Base-by-base conservation (phyloP, 805 yeast genomes). In the Candida railenensis region DNA sequence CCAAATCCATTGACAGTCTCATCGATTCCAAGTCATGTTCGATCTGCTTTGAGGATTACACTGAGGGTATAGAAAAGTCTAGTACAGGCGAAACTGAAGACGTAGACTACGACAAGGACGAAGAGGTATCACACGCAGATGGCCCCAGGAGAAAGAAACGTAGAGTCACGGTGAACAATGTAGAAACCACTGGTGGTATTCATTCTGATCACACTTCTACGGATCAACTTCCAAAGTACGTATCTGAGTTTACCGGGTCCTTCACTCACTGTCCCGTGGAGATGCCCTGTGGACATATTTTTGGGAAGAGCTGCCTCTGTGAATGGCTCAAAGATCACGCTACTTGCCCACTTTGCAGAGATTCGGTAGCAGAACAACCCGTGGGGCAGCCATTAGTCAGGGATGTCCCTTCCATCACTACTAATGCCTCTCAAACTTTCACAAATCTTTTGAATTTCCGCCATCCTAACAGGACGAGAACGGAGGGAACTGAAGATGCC, bases 301-400 rank as follows among this genome's bases (percentile, higher is more conserved):
- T 94, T 71, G 98, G 99, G 4, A 76, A 83, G 50, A 77, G 80
- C n/a, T 92, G 99, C 69, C 70, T 90, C 20, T 78, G 74, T 48
- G 88, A 85, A 55, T 92, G 99, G 99, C 77, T 92, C 43, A 78
- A 76, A 49, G 68, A 78, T 20, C 83, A 86, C 55, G 77, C 80
- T 25, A 80, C 89, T 2, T 91, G 98, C 62, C 99, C 99, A 0
- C 66, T 92, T 40, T 92, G 99, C 62, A 81, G 98, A 48, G 71
- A 71, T 15, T 69, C 75, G 18, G 69, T 85, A 2, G 55, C 52
- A 7, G 40, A 37, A n/a, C n/a, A n/a, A 14, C 30, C 30, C 11
- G 30, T 25, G 30, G 30, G 9, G 5, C 30, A 25, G 30, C 5
- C 30, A 11, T 7, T 15, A 14, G 36, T 4, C 36, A 14, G 18